Conservation (phyloP, 495 filamentous ascomycete genomes). For the Amniculicola lignicola region DNA sequence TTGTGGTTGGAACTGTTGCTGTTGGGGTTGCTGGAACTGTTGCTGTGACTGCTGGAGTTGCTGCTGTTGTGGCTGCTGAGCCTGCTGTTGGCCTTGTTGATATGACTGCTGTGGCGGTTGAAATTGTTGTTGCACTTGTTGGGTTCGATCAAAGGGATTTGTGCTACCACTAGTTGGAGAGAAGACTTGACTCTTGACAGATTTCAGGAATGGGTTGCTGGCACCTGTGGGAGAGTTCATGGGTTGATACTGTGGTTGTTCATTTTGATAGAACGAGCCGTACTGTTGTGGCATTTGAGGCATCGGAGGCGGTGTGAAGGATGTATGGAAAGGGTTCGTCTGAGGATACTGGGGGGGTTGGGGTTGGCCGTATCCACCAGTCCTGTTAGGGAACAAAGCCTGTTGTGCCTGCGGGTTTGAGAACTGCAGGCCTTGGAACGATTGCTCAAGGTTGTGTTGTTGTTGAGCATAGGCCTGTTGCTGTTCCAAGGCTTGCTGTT, state of each 20-base stretch:
- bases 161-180: conserved; percentile 8
- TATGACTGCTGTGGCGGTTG: conserved; percentile 22
- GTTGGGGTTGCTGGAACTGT: conserved; percentile 24
- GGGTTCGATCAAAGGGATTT: conserved; percentile 42
- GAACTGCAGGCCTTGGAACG: conserved; percentile 71
- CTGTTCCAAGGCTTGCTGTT: conserved; percentile 13
- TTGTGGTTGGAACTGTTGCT: conserved; percentile 6
- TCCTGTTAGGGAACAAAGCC: conserved; percentile 78
- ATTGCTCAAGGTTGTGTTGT: conserved; percentile 58
- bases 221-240: conserved; percentile 13
- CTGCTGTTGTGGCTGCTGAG: conserved; percentile 27
- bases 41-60: conserved; percentile 15
- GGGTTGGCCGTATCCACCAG: conserved; percentile 64
- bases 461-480: conserved; percentile 56
- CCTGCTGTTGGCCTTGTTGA: conserved; percentile 26
- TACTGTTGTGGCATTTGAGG: conserved; percentile 56
- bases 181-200: conserved; percentile 39
- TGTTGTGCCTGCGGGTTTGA: conserved; percentile 54
- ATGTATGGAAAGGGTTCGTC: conserved; percentile 38
- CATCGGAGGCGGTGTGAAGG: conserved; percentile 58
- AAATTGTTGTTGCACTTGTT: conserved; percentile 29
- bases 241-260: conserved; percentile 42
- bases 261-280: conserved; percentile 39
- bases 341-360: conserved; percentile 54
- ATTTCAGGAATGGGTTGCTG: conserved; percentile 41